Evolutionary conservation across 495 filamentous ascomycete species (phyloP), one percentile per base, ranked within the genome.

Genomic region (Talaromyces borbonicus): DNA sequence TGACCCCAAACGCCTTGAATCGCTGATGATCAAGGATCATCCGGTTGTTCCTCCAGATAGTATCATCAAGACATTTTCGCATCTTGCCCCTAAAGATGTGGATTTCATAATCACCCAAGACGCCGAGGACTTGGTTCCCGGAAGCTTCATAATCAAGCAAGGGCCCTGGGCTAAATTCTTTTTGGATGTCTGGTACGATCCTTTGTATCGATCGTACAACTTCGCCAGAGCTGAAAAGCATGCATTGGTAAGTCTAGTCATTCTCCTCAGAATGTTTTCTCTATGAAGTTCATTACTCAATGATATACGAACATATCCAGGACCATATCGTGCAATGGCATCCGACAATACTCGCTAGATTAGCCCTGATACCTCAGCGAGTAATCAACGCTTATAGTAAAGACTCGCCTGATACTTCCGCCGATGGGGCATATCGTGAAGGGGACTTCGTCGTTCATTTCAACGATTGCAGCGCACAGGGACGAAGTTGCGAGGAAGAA

Each of bases 321-420:
- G 86, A 90, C 62, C 86, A 90, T 56, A 85, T 95, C 47, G 78
- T 90, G 25, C 92, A 95, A 72, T 99, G 93, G 93, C 93, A 99
- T 59, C 89, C 92, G n/a, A 99, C 92, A 0, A 87, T 97, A 43
- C 74, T 99, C 15, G 84, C 89, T 16, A 87, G 87, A 54, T 64
- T 95, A 45, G 89, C 84, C 1, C 67, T 99, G 9, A 66, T 99
- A 15, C 87, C 88, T 3, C 90, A 97, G 65, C 74, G 80, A 15
- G 66, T 73, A 29, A 62, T 99, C 55, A 94, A 93, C 60, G 71
- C 87, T 3, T 95, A 94, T 58, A 72, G 66, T 54, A 60, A 67
- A 20, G 73, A 76, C 43, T 66, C 72, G 5, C 49, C 59, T 1
- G 66, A 61, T 20, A 59, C 60, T 9, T 58, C 59, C n/a, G 52